Conservation (phyloP, 2,329 filamentous ascomycete genomes). For the Aspergillus sergii region DNA sequence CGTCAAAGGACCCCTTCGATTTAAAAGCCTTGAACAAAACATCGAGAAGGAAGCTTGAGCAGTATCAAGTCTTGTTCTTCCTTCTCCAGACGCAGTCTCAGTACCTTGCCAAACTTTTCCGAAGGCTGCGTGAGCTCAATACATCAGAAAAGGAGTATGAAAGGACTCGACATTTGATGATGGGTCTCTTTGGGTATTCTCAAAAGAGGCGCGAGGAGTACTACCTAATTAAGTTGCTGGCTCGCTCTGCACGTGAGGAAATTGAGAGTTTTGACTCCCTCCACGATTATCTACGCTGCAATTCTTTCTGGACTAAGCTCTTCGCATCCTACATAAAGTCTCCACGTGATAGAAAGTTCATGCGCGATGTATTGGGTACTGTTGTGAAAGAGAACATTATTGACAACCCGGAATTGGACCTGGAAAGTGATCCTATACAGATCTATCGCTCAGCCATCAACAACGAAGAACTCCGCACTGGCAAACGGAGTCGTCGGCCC, state of each 20-base stretch:
- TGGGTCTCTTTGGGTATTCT: constrained; percentile 95
- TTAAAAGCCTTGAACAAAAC: constrained; percentile 97
- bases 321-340: constrained; percentile 86
- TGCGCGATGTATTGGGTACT: constrained; percentile 81
- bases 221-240: constrained; percentile 86
- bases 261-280: constrained; percentile 72
- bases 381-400: constrained; percentile 90
- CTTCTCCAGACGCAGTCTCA: constrained; percentile 94
- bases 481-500: constrained; percentile 75
- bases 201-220: constrained; percentile 97
- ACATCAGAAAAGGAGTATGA: constrained; percentile 91
- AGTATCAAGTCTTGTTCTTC: constrained; percentile 98
- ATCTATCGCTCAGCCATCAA: constrained; percentile 96
- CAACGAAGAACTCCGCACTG: constrained; percentile 93
- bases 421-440: constrained; percentile 96
- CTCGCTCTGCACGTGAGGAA: constrained; percentile 81
- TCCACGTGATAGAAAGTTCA: constrained; percentile 87
- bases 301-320: constrained; percentile 90
- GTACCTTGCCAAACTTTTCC: constrained; percentile 88
- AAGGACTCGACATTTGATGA: constrained; percentile 87
- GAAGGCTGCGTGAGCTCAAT: constrained; percentile 77
- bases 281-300: constrained; percentile 85
- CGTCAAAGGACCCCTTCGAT: constrained; percentile 89
- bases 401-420: constrained; percentile 84
- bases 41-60: constrained; percentile 90